These are phyloP conservation scores for Celoporthe dispersa DNA, from an alignment of 2,329 filamentous ascomycete species.

Conservation along the genomic window DNA sequence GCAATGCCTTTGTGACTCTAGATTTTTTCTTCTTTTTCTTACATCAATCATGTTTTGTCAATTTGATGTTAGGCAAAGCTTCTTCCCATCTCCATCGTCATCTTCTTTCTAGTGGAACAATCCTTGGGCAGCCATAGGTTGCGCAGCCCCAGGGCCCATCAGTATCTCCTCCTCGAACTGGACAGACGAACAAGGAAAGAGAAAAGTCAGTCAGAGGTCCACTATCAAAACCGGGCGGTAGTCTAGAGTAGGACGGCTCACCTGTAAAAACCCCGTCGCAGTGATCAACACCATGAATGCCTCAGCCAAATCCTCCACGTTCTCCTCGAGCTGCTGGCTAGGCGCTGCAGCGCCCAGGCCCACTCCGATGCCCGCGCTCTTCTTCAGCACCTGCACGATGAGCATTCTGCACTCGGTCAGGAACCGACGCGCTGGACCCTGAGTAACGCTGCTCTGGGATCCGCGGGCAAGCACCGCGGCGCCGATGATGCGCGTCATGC, in stretches of 20 bases:
- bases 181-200: neutral
- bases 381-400: slow-evolving; percentile 88
- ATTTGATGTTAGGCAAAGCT: neutral
- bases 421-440: slow-evolving; percentile 70
- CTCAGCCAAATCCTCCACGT: slow-evolving; percentile 78
- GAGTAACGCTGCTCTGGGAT: slow-evolving; percentile 81
- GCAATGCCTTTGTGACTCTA: neutral
- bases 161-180: slow-evolving; percentile 25
- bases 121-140: slow-evolving; percentile 16
- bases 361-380: slow-evolving; percentile 72
- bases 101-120: slow-evolving; percentile 22
- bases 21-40: neutral
- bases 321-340: slow-evolving; percentile 54
- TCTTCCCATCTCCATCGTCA: neutral
- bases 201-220: slow-evolving; percentile 8
- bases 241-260: slow-evolving; percentile 49
- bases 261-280: slow-evolving; percentile 84
- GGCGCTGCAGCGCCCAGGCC: slow-evolving; percentile 29
- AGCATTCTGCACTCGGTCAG: slow-evolving; percentile 80
- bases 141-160: slow-evolving; percentile 17
- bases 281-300: slow-evolving; percentile 82
- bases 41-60: neutral
- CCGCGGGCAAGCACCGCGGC: slow-evolving; percentile 82
- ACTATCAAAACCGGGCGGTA: too few relatives aligned
- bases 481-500: slow-evolving; percentile 79